Percentiles rank a stretch among this genome's conserved stretches.
phyloP scores from a whole-genome alignment of 768 basidiomycete genomes.

The Ramaria rubella region DNA sequence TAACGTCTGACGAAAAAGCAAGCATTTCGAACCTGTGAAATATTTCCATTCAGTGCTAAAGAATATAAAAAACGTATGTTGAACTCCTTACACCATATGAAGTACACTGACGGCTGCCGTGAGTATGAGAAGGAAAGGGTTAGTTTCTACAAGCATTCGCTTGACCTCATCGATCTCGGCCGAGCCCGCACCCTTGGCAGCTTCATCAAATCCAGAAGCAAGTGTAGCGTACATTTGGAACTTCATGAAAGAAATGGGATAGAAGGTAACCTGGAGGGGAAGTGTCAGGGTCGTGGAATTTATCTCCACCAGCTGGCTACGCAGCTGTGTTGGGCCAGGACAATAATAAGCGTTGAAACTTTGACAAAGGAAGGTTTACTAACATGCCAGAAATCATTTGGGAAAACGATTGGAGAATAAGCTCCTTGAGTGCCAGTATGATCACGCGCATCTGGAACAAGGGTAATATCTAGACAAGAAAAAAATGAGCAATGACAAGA shows the following conservation, averaged over 20 bases:
- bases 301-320: conserved; percentile 75
- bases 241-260: conserved; percentile 80
- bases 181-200: conserved; percentile 55
- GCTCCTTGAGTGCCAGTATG: conserved; percentile 56
- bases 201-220: conserved; percentile 83
- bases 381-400: conserved; percentile 94
- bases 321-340: conserved; percentile 24
- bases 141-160: conserved; percentile 84
- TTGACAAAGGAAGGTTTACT: background rate
- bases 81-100: conserved; percentile 67
- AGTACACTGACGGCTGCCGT: conserved; percentile 82
- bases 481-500: conserved; percentile 14
- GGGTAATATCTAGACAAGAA: conserved; percentile 47
- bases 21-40: conserved; percentile 79
- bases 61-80: background rate
- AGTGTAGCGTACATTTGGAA: conserved; percentile 83
- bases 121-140: conserved; percentile 79
- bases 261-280: conserved; percentile 76
- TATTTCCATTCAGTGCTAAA: conserved; percentile 11
- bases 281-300: conserved; percentile 75
- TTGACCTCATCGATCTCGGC: conserved; percentile 93
- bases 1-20: conserved; percentile 92
- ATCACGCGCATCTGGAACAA: conserved; percentile 56
- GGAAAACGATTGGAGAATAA: conserved; percentile 85
- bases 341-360: background rate